Evolutionary conservation across 768 basidiomycete genomes (phyloP).

Genomic region (Cystobasidium tubakii): DNA sequence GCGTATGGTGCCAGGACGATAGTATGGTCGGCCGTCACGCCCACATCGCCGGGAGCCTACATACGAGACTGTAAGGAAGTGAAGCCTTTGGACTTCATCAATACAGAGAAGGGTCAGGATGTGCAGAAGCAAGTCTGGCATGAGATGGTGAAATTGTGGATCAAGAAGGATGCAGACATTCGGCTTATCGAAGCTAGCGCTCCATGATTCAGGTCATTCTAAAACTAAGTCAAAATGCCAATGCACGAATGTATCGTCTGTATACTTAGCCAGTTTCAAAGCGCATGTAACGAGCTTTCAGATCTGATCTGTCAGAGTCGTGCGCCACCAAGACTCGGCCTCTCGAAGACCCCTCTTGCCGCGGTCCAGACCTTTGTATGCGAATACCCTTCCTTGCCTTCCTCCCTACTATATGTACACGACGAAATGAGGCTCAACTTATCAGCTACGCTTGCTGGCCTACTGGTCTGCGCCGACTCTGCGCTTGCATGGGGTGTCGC

Average conservation of each 20-base stretch:
- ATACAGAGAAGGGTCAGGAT: conserved; percentile 1
- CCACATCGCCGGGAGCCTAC: conserved; percentile 8
- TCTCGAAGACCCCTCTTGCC: neutral
- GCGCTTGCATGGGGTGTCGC: conserved; percentile 33
- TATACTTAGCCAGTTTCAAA: too few relatives aligned
- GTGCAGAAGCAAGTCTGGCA: conserved; percentile 3
- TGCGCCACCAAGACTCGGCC: too few relatives aligned
- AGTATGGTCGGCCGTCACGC: neutral
- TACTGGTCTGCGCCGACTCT: neutral
- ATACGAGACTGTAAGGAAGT: conserved; percentile 5
- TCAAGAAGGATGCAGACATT: conserved; percentile 15
- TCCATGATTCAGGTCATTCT: neutral
- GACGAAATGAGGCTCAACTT: neutral
- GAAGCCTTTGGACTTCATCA: neutral
- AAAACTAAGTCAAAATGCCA: too few relatives aligned
- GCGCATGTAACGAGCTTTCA: too few relatives aligned
- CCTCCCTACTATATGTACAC: neutral
- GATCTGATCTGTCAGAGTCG: too few relatives aligned
- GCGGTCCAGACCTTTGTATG: neutral
- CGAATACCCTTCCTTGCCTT: too few relatives aligned
- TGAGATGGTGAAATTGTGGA: conserved; percentile 19
- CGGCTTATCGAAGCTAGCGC: conserved; percentile 19
- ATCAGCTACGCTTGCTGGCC: neutral
- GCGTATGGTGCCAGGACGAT: conserved; percentile 10
- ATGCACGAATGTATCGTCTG: too few relatives aligned